Base-by-base conservation (phyloP, 2,329 filamentous ascomycete genomes). In the Tolypocladium guangdongense region DNA sequence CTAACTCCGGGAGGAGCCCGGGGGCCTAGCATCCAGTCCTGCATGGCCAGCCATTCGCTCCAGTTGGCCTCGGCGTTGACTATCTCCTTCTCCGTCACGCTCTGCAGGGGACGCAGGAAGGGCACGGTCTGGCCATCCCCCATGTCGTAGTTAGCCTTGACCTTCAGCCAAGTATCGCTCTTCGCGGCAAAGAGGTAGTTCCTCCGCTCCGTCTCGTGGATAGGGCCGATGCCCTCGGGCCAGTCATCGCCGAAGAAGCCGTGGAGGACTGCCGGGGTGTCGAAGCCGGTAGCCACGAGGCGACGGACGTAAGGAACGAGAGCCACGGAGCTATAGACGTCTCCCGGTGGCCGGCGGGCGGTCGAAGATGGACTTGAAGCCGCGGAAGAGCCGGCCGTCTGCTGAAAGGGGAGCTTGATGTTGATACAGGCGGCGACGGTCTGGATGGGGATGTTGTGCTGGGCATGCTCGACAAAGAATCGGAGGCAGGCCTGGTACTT, bases 171-270 rank as follows among this genome's bases (percentile, higher is more conserved):
- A 50, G 83, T 89, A 30, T 88, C 87, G 64, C 89, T 93, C 74
- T 97, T 99, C 14, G 91, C 89, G 0, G 92, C 89, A 66, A 97
- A 97, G 36, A 99, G 79, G 66, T 93, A 99, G 67, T 99, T 99
- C 53, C 90, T 82, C 51, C 93, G 81, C 70, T 99, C 93, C 58
- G 87, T 85, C 67, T 96, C 89, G 65, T 95, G 88, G 55, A 96
- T 75, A 12, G 84, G 82, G 0, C 90, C 87, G 49, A 97, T 78
- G 2, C 93, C 93, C 22, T 80, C 75, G 36, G 75, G 70, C 88
- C 91, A 99, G 65, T 95, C 87, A 59, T 96, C 88, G n/a, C 93
- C 93, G 62, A 97, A 99, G 73, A 96, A 96, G 12, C 90, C 90
- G 65, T 96, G 89, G 56, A 99, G 74, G n/a, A 97, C 85, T 0